Evolutionary conservation across 331 rosid species (phyloP).

Genomic region (Saraca asoca): DNA sequence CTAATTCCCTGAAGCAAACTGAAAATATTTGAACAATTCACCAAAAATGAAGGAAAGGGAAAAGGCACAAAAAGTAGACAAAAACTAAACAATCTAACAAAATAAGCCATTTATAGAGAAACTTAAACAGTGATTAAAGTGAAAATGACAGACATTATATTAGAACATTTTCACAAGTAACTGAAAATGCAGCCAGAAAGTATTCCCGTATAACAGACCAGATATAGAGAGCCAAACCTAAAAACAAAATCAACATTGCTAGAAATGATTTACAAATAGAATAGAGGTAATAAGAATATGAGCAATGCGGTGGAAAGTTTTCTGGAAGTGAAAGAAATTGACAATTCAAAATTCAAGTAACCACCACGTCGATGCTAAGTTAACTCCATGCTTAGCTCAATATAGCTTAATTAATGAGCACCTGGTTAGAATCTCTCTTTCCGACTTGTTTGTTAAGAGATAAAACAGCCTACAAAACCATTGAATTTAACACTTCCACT

Average conservation of each 20-base stretch:
- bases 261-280: conserved; percentile 1
- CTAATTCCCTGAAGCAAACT: conserved; percentile 57
- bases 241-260: conserved; percentile 15
- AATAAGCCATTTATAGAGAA: neutral
- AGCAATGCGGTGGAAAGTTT: neutral
- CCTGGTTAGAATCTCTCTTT: conserved; percentile 31
- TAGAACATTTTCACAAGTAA: conserved; percentile 29
- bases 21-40: conserved; percentile 37
- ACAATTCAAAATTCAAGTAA: conserved; percentile 10
- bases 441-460: conserved; percentile 18
- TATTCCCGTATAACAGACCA: conserved; percentile 22
- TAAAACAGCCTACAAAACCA: conserved; percentile 28
- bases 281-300: conserved; percentile 1
- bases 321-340: conserved; percentile 7
- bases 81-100: neutral
- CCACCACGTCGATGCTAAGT: conserved; percentile 13
- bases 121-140: neutral
- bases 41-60: conserved; percentile 36
- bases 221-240: conserved; percentile 22
- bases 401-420: neutral
- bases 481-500: conserved; percentile 44
- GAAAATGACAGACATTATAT: neutral
- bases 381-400: conserved; percentile 25
- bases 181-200: conserved; percentile 4
- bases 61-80: conserved; percentile 2